phyloP scores from a whole-genome alignment of 2,329 filamentous ascomycete genomes.

The Calonectria pseudoturangicola region DNA sequence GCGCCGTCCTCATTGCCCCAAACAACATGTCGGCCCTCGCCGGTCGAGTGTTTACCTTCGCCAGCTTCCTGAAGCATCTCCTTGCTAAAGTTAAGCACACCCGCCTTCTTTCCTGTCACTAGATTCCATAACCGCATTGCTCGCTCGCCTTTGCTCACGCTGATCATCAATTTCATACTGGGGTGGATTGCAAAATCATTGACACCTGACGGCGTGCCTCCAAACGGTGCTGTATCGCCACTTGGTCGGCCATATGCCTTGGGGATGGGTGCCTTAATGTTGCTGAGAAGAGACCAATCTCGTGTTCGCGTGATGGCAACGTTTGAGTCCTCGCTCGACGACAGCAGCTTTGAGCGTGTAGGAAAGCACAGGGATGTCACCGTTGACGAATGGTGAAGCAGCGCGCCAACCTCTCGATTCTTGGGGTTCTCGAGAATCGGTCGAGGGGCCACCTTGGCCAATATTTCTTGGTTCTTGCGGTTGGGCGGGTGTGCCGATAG shows the following conservation, averaged over 20 bases:
- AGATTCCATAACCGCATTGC: conserved; percentile 97
- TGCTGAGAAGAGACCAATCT: conserved; percentile 91
- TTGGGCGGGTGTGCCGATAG: conserved; percentile 82
- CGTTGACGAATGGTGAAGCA: conserved; percentile 90
- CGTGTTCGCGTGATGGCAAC: conserved; percentile 90
- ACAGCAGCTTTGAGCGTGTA: conserved; percentile 89
- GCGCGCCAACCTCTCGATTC: conserved; percentile 90
- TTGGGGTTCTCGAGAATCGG: conserved; percentile 88
- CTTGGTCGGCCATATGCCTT: conserved; percentile 87
- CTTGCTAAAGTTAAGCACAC: conserved; percentile 89
- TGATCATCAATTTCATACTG: conserved; percentile 97
- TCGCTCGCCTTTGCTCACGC: conserved; percentile 90
- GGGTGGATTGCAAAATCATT: conserved; percentile 98
- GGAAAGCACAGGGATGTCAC: conserved; percentile 89
- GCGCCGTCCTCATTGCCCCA: conserved; percentile 84
- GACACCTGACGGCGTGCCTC: conserved; percentile 88
- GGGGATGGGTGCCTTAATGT: conserved; percentile 91
- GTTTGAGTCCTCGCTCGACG: conserved; percentile 92
- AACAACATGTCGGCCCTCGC: conserved; percentile 87
- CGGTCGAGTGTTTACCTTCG: conserved; percentile 84
- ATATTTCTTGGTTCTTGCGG: conserved; percentile 72
- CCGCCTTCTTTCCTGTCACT: conserved; percentile 96
- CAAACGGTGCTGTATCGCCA: conserved; percentile 90
- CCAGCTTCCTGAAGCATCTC: conserved; percentile 84
- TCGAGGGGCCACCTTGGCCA: conserved; percentile 81